Conservation (phyloP, 2,329 filamentous ascomycete genomes). For the Monilinia fructigena region DNA sequence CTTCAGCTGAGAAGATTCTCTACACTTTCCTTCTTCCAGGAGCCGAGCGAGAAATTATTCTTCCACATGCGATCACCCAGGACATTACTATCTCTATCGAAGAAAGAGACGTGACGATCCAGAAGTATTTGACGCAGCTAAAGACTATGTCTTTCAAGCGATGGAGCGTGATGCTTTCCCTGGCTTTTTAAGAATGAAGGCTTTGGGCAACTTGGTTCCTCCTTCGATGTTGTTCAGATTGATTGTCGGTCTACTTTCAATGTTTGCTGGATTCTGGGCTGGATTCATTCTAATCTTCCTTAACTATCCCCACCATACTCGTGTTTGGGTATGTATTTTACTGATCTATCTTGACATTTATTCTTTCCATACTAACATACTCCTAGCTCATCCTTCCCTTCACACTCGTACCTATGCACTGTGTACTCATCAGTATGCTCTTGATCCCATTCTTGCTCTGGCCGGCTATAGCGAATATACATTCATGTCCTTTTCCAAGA, state of each 20-base stretch:
- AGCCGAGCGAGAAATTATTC: constrained; percentile 93
- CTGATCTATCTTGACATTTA: neutral
- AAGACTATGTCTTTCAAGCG: constrained; percentile 99
- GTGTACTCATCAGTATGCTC: constrained; percentile 89
- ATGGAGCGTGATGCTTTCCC: constrained; percentile 99
- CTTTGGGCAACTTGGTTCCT: constrained; percentile 91
- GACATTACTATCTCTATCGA: constrained; percentile 88
- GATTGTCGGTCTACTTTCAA: constrained; percentile 77
- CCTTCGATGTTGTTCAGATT: constrained; percentile 83
- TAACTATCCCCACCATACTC: constrained; percentile 67
- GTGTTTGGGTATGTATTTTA: constrained; percentile 73
- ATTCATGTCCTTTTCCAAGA: constrained; percentile 83
- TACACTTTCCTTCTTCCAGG: constrained; percentile 94
- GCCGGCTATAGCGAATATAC: constrained; percentile 95
- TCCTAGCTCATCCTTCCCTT: constrained; percentile 80
- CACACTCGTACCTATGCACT: constrained; percentile 83
- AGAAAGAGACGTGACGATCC: constrained; percentile 87
- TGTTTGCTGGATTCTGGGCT: constrained; percentile 93
- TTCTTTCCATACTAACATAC: constrained; percentile 30
- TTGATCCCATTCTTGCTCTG: constrained; percentile 87
- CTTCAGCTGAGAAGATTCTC: constrained; percentile 96
- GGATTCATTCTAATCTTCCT: constrained; percentile 93
- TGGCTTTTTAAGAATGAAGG: constrained; percentile 91
- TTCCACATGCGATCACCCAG: constrained; percentile 82
- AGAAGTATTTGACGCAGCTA: constrained; percentile 94